Evolutionary conservation across 2,329 filamentous ascomycete species (phyloP).

Genomic region (Fusarium circinatum): DNA sequence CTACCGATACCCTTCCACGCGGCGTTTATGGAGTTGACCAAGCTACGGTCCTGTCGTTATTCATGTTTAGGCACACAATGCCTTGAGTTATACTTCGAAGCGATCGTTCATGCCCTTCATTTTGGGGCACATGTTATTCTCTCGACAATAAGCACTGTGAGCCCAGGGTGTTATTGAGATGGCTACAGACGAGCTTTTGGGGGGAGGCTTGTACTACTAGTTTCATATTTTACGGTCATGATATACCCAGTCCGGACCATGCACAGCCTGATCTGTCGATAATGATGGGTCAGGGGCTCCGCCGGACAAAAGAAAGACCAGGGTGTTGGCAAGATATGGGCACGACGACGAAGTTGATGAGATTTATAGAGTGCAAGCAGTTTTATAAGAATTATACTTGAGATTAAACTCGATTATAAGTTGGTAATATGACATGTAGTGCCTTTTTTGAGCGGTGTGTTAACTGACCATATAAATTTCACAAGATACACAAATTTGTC

Average conservation of each 20-base stretch:
- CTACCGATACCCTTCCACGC: slow-evolving; percentile 44
- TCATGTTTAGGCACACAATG: slow-evolving; percentile 18
- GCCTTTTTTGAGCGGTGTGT: background rate
- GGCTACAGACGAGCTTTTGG: background rate
- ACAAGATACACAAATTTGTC: background rate
- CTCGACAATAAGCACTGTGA: slow-evolving; percentile 24
- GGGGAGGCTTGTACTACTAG: slow-evolving; percentile 40
- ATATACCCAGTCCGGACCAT: slow-evolving; percentile 41
- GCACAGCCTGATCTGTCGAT: slow-evolving; percentile 28
- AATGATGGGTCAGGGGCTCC: slow-evolving; percentile 7
- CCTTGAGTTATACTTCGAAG: slow-evolving; percentile 34
- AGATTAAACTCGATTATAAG: slow-evolving; percentile 2
- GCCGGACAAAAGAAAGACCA: background rate
- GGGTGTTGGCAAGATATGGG: slow-evolving; percentile 11
- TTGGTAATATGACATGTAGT: background rate
- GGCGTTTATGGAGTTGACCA: slow-evolving; percentile 41
- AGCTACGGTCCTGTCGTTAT: slow-evolving; percentile 23
- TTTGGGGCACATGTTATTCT: slow-evolving; percentile 12
- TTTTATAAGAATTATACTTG: slow-evolving; percentile 24
- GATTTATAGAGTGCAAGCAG: slow-evolving; percentile 21
- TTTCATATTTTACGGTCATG: slow-evolving; percentile 42
- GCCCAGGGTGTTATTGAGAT: background rate
- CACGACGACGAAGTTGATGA: slow-evolving; percentile 16
- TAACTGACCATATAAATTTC: background rate
- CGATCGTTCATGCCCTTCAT: slow-evolving; percentile 32